Evolutionary conservation across 2,329 filamentous ascomycete species (phyloP).

Genomic region (Aspergillus sergii): DNA sequence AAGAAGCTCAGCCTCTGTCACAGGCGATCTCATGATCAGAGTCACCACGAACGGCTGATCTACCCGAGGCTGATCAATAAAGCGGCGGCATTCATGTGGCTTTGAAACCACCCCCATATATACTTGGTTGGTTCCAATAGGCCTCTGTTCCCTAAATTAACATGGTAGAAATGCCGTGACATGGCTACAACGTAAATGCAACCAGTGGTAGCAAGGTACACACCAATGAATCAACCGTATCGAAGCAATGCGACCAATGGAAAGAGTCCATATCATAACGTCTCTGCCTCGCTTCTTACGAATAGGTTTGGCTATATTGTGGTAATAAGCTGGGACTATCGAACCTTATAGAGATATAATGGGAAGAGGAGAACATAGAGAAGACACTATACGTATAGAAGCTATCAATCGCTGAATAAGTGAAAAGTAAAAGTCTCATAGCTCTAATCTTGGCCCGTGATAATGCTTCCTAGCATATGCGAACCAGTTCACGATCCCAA

Average conservation of each 20-base stretch:
- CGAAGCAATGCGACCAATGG: background rate
- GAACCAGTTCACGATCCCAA: conserved; percentile 25
- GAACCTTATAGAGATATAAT: background rate
- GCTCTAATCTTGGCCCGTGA: conserved; percentile 25
- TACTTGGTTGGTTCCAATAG: no score
- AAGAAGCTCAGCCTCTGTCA: no score
- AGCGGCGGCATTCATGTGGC: background rate
- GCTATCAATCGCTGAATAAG: background rate
- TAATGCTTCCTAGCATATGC: conserved; percentile 22
- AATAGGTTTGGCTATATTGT: background rate
- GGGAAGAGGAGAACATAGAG: background rate
- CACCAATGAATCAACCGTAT: background rate
- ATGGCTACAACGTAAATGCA: no score
- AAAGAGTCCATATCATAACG: background rate
- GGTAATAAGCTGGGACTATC: background rate
- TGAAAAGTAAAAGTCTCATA: background rate
- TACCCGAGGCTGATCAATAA: background rate
- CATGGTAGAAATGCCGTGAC: no score
- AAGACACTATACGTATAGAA: background rate
- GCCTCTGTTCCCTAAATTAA: no score
- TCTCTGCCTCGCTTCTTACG: background rate
- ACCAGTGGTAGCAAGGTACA: no score
- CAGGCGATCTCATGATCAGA: background rate
- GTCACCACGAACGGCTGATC: background rate
- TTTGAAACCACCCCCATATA: background rate